These are phyloP conservation scores for Hura crepitans DNA, from an alignment of 441 rosid genomes.

Conservation along the genomic window DNA sequence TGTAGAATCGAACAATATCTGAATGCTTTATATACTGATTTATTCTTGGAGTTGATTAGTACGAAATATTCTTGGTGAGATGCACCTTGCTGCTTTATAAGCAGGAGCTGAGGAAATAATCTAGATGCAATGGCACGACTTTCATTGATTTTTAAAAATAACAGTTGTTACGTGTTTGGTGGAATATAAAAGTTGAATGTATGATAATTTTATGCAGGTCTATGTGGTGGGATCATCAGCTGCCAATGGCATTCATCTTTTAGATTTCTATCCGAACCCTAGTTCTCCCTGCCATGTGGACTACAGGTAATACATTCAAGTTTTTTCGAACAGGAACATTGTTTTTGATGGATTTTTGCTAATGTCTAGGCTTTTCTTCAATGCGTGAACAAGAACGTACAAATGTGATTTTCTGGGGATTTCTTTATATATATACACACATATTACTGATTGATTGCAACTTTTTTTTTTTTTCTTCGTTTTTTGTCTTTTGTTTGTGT, in stretches of 20 bases:
- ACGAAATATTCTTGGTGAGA: no score
- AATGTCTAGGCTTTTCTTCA: not conserved
- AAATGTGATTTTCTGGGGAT: no score
- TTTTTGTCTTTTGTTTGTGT: no score
- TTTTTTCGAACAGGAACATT: not conserved
- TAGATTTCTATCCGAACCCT: constrained; percentile 79
- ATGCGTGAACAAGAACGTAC: not conserved
- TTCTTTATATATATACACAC: no score
- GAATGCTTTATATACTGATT: not conserved
- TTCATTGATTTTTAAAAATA: not conserved
- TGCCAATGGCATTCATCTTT: constrained; percentile 70
- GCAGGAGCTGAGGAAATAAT: not conserved
- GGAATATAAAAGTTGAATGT: not conserved
- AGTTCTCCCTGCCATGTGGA: constrained; percentile 87
- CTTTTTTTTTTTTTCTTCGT: no score
- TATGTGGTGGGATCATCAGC: constrained; percentile 74
- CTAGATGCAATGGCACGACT: not conserved
- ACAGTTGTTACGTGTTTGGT: no score
- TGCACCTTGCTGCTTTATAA: not conserved
- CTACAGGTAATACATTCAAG: constrained; percentile 37
- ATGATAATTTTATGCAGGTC: constrained; percentile 41
- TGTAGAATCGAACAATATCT: not conserved
- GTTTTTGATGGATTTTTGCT: not conserved
- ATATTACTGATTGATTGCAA: not conserved
- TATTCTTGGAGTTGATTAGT: not conserved